Evolutionary conservation across 371 early-diverging fungal genomes (phyloP).

Genomic region (Actinomortierella wolfii): DNA sequence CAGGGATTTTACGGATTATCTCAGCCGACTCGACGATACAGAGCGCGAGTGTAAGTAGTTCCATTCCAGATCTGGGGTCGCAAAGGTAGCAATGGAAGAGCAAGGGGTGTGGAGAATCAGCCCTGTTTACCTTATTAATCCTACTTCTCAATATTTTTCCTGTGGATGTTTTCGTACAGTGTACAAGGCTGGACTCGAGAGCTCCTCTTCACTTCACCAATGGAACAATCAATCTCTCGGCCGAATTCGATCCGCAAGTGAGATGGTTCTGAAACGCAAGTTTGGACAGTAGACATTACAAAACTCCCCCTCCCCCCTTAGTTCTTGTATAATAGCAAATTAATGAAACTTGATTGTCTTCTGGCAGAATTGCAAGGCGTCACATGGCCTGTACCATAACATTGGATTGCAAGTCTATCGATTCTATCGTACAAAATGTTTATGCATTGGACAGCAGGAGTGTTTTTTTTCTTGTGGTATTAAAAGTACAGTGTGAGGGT

Average conservation of each 20-base stretch:
- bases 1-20: conserved; percentile 22
- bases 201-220: conserved; percentile 33
- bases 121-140: neutral
- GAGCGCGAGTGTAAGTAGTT: conserved; percentile 30
- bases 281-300: neutral
- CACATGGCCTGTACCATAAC: no score
- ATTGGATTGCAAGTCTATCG: no score
- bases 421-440: no score
- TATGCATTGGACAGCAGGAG: no score
- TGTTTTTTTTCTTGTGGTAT: no score
- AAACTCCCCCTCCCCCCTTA: no score
- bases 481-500: no score
- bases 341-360: no score
- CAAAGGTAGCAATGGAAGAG: neutral
- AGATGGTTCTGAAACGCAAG: conserved; percentile 38
- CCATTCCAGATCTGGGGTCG: no score
- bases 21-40: conserved; percentile 32
- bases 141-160: neutral
- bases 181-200: conserved; percentile 44
- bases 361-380: no score
- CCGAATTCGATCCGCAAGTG: conserved; percentile 44
- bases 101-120: neutral
- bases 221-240: conserved; percentile 47
- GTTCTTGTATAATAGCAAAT: no score
- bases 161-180: conserved; percentile 9